Evolutionary conservation across 2,329 filamentous ascomycete species (phyloP).

Genomic region (Neophaeococcomyces mojaviensis): DNA sequence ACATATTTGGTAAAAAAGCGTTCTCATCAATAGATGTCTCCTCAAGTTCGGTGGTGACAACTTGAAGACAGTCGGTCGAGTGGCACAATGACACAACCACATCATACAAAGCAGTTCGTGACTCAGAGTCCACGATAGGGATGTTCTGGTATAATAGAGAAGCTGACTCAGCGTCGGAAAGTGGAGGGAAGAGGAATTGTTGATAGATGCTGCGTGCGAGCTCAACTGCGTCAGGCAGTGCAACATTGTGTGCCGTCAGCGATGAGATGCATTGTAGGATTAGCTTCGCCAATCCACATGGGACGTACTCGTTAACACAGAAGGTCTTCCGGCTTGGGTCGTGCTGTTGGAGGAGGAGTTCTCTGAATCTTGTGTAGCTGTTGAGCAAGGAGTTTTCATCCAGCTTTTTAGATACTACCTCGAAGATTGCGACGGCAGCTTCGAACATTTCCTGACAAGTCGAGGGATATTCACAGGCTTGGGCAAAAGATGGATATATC

Average conservation of each 20-base stretch:
- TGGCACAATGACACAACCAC: slow-evolving; percentile 52
- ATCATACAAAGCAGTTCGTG: slow-evolving; percentile 53
- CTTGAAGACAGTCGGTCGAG: slow-evolving; percentile 40
- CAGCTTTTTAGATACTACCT: slow-evolving; percentile 30
- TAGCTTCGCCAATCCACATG: slow-evolving; percentile 30
- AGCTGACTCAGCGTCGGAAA: slow-evolving; percentile 27
- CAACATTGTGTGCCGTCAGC: slow-evolving; percentile 10
- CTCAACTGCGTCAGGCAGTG: slow-evolving; percentile 25
- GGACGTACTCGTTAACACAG: slow-evolving; percentile 28
- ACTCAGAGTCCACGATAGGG: slow-evolving; percentile 47
- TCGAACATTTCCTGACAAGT: slow-evolving; percentile 42
- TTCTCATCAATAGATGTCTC: slow-evolving; percentile 18
- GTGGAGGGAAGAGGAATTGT: slow-evolving; percentile 58
- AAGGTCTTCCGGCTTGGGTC: slow-evolving; percentile 25
- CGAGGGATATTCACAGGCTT: slow-evolving; percentile 29
- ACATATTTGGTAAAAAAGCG: slow-evolving; percentile 14
- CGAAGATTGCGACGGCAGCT: slow-evolving; percentile 36
- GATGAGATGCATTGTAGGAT: slow-evolving; percentile 26
- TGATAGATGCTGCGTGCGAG: slow-evolving; percentile 51
- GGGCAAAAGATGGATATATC: slow-evolving; percentile 34
- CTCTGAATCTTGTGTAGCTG: slow-evolving; percentile 34
- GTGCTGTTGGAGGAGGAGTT: slow-evolving; percentile 34
- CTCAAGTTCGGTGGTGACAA: slow-evolving; percentile 14
- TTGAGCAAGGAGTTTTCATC: neutral
- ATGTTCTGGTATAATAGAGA: slow-evolving; percentile 28